Conservation (phyloP, 2,329 filamentous ascomycete species). For the Pestalotiopsis sp. region DNA sequence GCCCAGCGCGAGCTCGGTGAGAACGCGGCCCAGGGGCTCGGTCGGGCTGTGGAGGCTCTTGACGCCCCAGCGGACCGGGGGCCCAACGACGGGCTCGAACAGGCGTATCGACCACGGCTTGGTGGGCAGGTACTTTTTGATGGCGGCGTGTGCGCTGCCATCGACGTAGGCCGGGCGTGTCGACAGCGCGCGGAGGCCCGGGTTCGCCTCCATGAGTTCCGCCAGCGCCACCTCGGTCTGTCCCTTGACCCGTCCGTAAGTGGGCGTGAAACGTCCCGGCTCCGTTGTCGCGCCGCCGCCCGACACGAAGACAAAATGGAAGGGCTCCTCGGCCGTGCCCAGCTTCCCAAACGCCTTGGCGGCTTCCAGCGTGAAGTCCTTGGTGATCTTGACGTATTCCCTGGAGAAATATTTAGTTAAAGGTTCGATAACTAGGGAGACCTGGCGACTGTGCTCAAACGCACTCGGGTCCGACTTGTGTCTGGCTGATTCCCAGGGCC, state of each 20-base stretch:
- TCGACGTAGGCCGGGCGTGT: conserved; percentile 64
- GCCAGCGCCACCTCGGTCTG: conserved; percentile 62
- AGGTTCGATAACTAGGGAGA: no score
- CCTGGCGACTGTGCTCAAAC: neutral
- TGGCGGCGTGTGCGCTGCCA: conserved; percentile 35
- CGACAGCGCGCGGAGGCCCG: conserved; percentile 53
- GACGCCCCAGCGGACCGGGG: conserved; percentile 3
- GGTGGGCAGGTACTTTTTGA: conserved; percentile 42
- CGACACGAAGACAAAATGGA: conserved; percentile 73
- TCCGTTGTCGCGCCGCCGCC: conserved; percentile 60
- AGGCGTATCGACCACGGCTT: conserved; percentile 16
- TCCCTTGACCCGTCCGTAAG: conserved; percentile 68
- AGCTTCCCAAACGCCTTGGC: conserved; percentile 54
- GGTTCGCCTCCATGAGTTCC: conserved; percentile 43
- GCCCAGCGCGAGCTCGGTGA: conserved; percentile 47
- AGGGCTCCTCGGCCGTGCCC: conserved; percentile 43
- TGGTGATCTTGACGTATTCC: conserved; percentile 68
- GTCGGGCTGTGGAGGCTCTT: conserved; percentile 40
- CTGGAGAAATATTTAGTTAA: no score
- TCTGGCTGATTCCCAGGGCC: conserved; percentile 69
- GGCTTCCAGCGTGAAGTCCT: conserved; percentile 63
- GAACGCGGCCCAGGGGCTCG: conserved; percentile 40
- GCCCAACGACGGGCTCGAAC: neutral
- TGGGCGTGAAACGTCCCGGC: conserved; percentile 54
- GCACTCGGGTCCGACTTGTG: conserved; percentile 58